Base-by-base conservation (phyloP, 768 basidiomycete species). In the Tremella fuciformis region DNA sequence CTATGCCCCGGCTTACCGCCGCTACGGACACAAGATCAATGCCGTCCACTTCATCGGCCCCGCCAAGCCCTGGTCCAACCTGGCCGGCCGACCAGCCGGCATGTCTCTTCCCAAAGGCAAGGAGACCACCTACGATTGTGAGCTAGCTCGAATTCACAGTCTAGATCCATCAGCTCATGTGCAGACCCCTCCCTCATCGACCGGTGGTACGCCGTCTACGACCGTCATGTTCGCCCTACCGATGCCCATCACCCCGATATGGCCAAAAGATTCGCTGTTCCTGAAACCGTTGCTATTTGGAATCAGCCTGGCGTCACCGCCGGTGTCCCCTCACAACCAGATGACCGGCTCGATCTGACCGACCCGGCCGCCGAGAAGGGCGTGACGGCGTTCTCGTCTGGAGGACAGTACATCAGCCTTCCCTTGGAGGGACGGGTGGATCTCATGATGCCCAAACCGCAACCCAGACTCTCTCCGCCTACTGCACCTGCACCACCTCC, bases 1-100 rank as follows among this genome's bases (percentile, higher is more conserved):
- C 88, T 99, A 98, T 79, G 91, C 92, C 4, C 96, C 96, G 57
- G 96, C 96, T 13, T 97, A 96, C 76, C 86, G 88, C 75, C 88
- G 93, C 40, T 97, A 88, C 55, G 73, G 73, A 11, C 60, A 67
- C 54, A 71, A 67, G 21, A 72, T 74, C 57, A 71, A 66, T 46
- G 60, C 58, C 38, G 70, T 70, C 11, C 70, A 74, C 50, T 71
- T 74, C 71, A 97, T 98, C 66, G 94, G 94, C 15, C 83, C 85
- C n/a, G 84, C 89, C 77, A 99, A 99, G 79, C 94, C 96, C 13
- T 99, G 96, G 94, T 81, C 85, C 50, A 83, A 85, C 16, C 80
- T 91, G 50, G 76, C 84, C 48, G 85, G 82, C 75, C 86, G 90
- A 29, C 80, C 85, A 9, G 85, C 89, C 1, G 83, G 81, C 37